phyloP scores from a whole-genome alignment of 2,329 filamentous ascomycete genomes.

The Dactylellina cionopaga region DNA sequence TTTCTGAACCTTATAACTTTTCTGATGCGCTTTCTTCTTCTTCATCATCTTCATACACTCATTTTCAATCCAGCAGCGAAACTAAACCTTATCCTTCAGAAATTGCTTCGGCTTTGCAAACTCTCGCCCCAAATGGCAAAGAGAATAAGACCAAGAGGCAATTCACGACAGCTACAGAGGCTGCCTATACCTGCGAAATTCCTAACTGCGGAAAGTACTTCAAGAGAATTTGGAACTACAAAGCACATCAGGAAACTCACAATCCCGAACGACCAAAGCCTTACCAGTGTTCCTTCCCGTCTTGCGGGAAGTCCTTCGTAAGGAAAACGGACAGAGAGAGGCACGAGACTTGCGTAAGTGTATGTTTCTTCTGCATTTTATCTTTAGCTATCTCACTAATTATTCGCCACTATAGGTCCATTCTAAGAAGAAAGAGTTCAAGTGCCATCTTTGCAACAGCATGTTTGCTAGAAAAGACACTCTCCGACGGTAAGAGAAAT shows the following conservation, averaged over 20 bases:
- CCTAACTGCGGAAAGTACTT: constrained; percentile 76
- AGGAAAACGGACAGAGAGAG: constrained; percentile 79
- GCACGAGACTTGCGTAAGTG: constrained; percentile 67
- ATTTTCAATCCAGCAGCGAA: constrained; percentile 13
- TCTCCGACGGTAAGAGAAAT: constrained; percentile 72
- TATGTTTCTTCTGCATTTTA: not conserved
- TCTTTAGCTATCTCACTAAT: constrained; percentile 64
- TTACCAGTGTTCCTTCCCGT: constrained; percentile 72
- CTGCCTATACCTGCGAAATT: constrained; percentile 75
- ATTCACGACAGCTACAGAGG: constrained; percentile 73
- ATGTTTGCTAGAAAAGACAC: constrained; percentile 84
- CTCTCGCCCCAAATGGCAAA: constrained; percentile 24
- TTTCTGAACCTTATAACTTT: constrained; percentile 39
- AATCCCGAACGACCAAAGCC: constrained; percentile 77
- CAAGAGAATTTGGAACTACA: constrained; percentile 85
- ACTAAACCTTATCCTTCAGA: constrained; percentile 41
- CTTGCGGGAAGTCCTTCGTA: constrained; percentile 80
- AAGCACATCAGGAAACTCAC: constrained; percentile 85
- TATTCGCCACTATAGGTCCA: constrained; percentile 71
- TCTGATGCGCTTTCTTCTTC: constrained; percentile 53
- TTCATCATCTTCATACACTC: constrained; percentile 37
- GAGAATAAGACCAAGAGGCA: constrained; percentile 55
- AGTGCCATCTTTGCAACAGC: constrained; percentile 75
- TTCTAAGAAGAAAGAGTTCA: constrained; percentile 75
- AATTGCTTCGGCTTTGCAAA: constrained; percentile 49